phyloP scores from a whole-genome alignment of 2,329 filamentous ascomycete genomes.

The Calonectria pteridis region DNA sequence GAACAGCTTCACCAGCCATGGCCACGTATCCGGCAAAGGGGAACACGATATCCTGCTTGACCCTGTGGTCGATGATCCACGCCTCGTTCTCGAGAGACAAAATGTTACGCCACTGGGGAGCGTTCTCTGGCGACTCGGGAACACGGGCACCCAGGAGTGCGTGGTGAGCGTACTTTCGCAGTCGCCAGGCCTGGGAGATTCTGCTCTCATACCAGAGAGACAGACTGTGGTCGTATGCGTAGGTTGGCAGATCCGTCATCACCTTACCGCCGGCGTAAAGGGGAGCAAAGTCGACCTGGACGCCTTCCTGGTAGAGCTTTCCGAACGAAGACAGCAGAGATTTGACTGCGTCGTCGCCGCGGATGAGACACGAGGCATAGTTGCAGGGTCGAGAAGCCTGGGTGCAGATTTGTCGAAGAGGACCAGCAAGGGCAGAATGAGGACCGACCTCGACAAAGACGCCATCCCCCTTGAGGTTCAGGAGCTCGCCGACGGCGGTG shows the following conservation, averaged over 20 bases:
- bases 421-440: slow-evolving; percentile 42
- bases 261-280: neutral
- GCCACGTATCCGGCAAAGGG: slow-evolving; percentile 54
- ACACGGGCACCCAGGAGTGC: slow-evolving; percentile 37
- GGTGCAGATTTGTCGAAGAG: slow-evolving; percentile 40
- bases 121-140: slow-evolving; percentile 30
- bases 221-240: slow-evolving; percentile 40
- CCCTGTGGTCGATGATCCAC: slow-evolving; percentile 60
- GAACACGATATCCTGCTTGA: slow-evolving; percentile 57
- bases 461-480: slow-evolving; percentile 3
- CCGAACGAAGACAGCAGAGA: neutral
- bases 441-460: slow-evolving; percentile 45
- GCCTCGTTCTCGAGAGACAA: slow-evolving; percentile 44
- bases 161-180: slow-evolving; percentile 23
- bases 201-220: slow-evolving; percentile 21
- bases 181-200: slow-evolving; percentile 25
- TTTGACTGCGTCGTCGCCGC: slow-evolving; percentile 8
- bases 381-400: neutral
- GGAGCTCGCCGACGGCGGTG: slow-evolving; percentile 27
- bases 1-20: slow-evolving; percentile 45
- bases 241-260: slow-evolving; percentile 50
- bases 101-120: slow-evolving; percentile 40
- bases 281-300: neutral
- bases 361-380: neutral
- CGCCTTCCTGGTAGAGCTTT: slow-evolving; percentile 1